Evolutionary conservation across 345 rosid genomes (phyloP), one percentile per base, ranked within the genome.

Genomic region (Geranium brycei): DNA sequence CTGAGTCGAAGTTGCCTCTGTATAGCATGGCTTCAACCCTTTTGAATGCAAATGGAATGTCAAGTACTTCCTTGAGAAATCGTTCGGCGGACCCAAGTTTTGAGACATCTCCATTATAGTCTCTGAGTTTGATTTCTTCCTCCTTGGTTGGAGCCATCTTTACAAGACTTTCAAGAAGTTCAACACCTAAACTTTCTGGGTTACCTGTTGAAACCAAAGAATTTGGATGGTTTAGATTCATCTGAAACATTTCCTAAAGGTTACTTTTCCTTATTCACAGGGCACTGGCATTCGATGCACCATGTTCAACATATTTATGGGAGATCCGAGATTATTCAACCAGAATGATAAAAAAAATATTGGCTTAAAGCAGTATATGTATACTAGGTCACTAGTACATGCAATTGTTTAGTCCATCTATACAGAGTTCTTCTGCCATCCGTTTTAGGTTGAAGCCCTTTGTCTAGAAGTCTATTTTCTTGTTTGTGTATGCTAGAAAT

Each of bases 91-190:
- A 78, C 19, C 99, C 99, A 65, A 90, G 82, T 77, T 88, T 93
- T 15, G 78, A 77, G 66, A 76, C 59, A 58, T 88, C 97, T 28
- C 95, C 91, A 12, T 57, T 72, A 78, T 88, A 88, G 30, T 86
- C 96, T 73, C 87, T 77, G 28, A 90, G 99, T 77, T 86, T 93
- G 64, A 90, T 88, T 76, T 90, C 97, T 82, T 93, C 99, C 77
- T 90, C 96, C 75, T 87, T 93, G 3, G 99, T 90, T 23, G 97
- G 99, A 71, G 99, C 97, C 99, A 93, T 93, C 72, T 90, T 93
- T 58, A 88, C 96, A 64, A 90, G 78, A 55, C 95, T 93, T 77
- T 93, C 99, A 68, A 93, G 78, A 74, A 93, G 97, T 76, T 93
- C 97, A 19, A 86, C 77, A 63, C 92, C 96, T 75, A 90, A 79